Base-by-base conservation (phyloP, 441 rosid genomes). In the Populus hybrid region DNA sequence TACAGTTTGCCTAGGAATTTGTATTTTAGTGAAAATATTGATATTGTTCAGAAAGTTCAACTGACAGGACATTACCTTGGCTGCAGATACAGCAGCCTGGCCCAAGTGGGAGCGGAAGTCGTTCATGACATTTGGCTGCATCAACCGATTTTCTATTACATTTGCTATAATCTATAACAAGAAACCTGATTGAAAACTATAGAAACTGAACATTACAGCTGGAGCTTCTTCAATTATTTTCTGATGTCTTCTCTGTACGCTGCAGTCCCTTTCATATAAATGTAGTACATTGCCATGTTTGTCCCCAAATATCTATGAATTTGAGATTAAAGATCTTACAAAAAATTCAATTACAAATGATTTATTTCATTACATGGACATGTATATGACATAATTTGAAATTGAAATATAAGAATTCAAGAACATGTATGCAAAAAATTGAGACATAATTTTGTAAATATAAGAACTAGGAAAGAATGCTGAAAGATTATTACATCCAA, bases 141-240 rank as follows among this genome's bases (percentile, higher is more conserved):
- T 77, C 57, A 85, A 69, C 26, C 79, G 77, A 78, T 68, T 77
- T 85, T 77, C 67, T 42, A 18, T 84, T 81, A 86, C 68, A 80
- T 69, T 63, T 78, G 78, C 75, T 70, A 78, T 42, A 77, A 81
- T 81, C 63, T 75, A 71, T 42, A 79, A 54, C n/a, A 34, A 68
- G 75, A 83, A 77, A 34, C 77, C 69, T 74, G 73, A 80, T 72
- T 36, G 65, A 66, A 63, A 87, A 82, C 86, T 66, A 70, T 65
- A 72, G 69, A 71, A 70, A 81, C 46, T 28, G 78, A 57, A 78
- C 73, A 82, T 89, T 91, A 95, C 99, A 81, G 99, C 99, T 69
- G 99, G 99, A 87, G 99, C 98, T 90, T 95, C 97, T 90, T 95
- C 99, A 42, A 95, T 95, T 76, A 95, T 93, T 91, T 95, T 95